Base-by-base conservation (phyloP, 805 yeast species). In the Saccharomycopsis sp. region DNA sequence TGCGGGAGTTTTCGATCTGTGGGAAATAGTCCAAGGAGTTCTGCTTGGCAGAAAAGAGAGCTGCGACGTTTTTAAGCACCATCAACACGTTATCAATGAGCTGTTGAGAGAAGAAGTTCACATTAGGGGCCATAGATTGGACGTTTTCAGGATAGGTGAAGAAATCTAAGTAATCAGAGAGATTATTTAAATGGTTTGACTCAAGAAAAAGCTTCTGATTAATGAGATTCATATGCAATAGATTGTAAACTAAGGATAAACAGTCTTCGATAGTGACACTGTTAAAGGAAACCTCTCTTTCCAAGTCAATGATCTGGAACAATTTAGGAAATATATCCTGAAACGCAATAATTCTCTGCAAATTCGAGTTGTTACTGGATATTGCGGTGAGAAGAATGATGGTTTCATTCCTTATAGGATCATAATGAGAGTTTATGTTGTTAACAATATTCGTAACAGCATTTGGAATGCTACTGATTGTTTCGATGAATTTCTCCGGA, bases 231-330 rank as follows among this genome's bases (percentile, higher is more conserved):
- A 85, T 91, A 63, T 82, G 82, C 54, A 94, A 72, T 50, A 94
- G 75, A 66, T 86, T 87, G 17, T 86, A 78, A 5, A 93, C 75
- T 52, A 94, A 73, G 0, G 90, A 81, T 56, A 96, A 73, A 69
- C 96, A 89, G 71, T 94, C 98, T 68, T 89, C 94, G 7, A 92
- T 96, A n/a, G 90, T 83, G 38, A 90, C 78, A 19, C 94, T 89
- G 8, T 96, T 97, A n/a, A 56, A 41, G 56, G 91, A 79, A 15
- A 90, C 78, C 2, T 96, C 96, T 35, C 97, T 97, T 70, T 92
- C 97, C 62, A 84, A 87, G 15, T 82, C 84, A 23, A 93, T 84
- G 14, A 94, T 86, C n/a, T 75, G 77, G 66, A 93, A 92, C 12
- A 91, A 72, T 61, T 78, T 82, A 62, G 90, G 97, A 67, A 94